phyloP scores from a whole-genome alignment of 1,284 basidiomycete species.

The Mycena sp. region DNA sequence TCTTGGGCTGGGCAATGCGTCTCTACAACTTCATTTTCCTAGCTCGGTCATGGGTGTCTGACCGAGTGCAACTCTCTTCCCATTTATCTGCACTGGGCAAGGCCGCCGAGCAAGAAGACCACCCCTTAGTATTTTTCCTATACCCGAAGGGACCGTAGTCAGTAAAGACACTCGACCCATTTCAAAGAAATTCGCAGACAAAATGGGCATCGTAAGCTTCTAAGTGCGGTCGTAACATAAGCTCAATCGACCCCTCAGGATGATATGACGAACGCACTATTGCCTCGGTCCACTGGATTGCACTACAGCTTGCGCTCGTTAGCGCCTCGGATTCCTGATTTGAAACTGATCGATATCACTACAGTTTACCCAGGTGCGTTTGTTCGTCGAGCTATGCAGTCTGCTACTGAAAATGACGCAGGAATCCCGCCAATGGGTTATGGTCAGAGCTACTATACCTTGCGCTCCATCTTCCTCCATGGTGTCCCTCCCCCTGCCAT shows the following conservation, averaged over 20 bases:
- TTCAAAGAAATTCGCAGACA: conserved; percentile 87
- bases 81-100: conserved; percentile 67
- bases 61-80: conserved; percentile 70
- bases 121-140: conserved; percentile 84
- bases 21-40: conserved; percentile 90
- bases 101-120: conserved; percentile 68
- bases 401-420: conserved; percentile 38
- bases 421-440: conserved; percentile 76
- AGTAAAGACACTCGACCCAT: conserved; percentile 84
- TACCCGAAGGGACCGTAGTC: conserved; percentile 94
- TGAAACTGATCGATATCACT: conserved; percentile 90
- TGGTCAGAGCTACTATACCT: conserved; percentile 85
- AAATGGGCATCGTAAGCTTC: conserved; percentile 78
- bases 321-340: conserved; percentile 76
- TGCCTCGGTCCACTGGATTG: conserved; percentile 92
- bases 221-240: background rate
- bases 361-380: conserved; percentile 85
- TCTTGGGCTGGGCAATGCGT: conserved; percentile 95
- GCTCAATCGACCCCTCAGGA: conserved; percentile 52
- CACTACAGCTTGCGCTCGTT: conserved; percentile 88
- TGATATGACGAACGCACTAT: conserved; percentile 82
- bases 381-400: background rate
- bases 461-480: conserved; percentile 89
- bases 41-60: conserved; percentile 87
- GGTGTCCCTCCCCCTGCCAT: conserved; percentile 86